Conservation (phyloP, 345 rosid species). For the Crucihimalaya himalaica region DNA sequence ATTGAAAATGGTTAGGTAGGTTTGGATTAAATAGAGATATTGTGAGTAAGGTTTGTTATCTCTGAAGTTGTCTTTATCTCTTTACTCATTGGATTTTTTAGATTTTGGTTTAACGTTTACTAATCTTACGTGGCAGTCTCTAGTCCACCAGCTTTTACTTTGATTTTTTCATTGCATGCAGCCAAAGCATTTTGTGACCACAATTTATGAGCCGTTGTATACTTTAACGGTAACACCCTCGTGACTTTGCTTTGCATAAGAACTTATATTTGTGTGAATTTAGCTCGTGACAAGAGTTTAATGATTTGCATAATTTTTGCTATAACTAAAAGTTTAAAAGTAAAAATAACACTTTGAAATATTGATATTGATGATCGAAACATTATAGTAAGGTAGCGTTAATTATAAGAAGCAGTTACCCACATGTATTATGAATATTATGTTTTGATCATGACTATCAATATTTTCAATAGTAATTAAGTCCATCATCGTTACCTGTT, state of each 20-base stretch:
- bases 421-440: background rate
- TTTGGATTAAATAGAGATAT: slow-evolving; percentile 37
- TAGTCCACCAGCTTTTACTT: slow-evolving; percentile 43
- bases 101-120: slow-evolving; percentile 46
- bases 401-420: background rate
- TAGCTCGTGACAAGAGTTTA: background rate
- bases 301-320: background rate
- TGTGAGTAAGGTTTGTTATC: slow-evolving; percentile 47
- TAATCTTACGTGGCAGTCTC: slow-evolving; percentile 42
- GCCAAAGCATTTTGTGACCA: slow-evolving; percentile 31
- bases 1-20: background rate
- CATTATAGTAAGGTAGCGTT: background rate
- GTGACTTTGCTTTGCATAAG: background rate
- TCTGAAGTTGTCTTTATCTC: slow-evolving; percentile 44
- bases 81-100: slow-evolving; percentile 51
- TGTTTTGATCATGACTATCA: background rate
- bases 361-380: background rate
- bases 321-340: background rate
- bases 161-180: background rate
- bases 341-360: background rate
- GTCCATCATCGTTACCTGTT: background rate
- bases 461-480: background rate
- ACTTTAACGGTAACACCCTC: background rate
- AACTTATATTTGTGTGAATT: background rate
- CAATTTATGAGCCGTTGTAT: background rate